Evolutionary conservation across 192 early-diverging fungal species (phyloP).

Genomic region (Coemansia sp.): DNA sequence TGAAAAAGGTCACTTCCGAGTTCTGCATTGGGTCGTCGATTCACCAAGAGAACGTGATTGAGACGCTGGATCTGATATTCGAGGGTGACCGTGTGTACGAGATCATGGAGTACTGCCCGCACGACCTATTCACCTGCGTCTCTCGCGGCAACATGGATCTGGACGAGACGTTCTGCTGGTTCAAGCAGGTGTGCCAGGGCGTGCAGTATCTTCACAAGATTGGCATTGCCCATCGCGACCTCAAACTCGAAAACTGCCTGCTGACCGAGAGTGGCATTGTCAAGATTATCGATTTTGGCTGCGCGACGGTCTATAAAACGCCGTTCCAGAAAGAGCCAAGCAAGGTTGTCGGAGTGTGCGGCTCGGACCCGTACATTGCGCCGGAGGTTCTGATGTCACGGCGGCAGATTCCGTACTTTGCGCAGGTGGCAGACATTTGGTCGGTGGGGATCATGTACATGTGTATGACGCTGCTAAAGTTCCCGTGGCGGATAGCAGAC

Average conservation of each 20-base stretch:
- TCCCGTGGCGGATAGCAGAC: conserved; percentile 66
- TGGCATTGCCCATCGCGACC: conserved; percentile 91
- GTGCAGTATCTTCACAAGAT: conserved; percentile 84
- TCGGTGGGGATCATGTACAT: conserved; percentile 84
- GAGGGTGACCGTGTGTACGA: conserved; percentile 66
- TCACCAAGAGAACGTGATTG: conserved; percentile 76
- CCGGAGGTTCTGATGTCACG: conserved; percentile 74
- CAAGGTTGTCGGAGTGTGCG: conserved; percentile 74
- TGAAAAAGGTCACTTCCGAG: conserved; percentile 81
- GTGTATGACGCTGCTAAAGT: conserved; percentile 68
- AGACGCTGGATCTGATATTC: conserved; percentile 74
- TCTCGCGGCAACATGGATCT: conserved; percentile 70
- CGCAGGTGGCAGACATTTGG: conserved; percentile 86
- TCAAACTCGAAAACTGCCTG: conserved; percentile 89
- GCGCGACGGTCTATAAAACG: conserved; percentile 80
- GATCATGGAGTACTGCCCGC: conserved; percentile 90
- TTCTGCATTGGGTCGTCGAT: conserved; percentile 78
- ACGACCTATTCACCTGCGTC: conserved; percentile 84
- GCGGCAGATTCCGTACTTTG: conserved; percentile 68
- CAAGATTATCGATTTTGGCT: conserved; percentile 97
- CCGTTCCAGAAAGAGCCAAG: conserved; percentile 70
- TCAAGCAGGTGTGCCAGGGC: conserved; percentile 78
- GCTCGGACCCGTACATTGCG: conserved; percentile 94
- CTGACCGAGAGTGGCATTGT: conserved; percentile 71
- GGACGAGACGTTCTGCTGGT: conserved; percentile 84